phyloP scores from a whole-genome alignment of 345 rosid genomes.

The Populus alba region DNA sequence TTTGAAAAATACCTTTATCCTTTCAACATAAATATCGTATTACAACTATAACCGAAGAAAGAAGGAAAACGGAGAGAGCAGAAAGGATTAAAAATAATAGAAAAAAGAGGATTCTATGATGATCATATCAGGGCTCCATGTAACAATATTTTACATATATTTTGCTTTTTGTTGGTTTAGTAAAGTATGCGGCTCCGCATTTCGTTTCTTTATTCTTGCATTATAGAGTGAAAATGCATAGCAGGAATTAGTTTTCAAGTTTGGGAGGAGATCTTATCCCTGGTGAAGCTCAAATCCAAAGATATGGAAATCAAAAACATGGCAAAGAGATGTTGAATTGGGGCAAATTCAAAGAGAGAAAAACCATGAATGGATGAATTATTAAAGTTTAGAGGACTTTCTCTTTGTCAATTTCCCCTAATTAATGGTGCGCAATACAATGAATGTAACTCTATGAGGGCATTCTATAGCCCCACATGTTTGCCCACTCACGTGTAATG shows the following conservation, averaged over 20 bases:
- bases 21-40: neutral
- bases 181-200: constrained; percentile 1
- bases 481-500: constrained; percentile 9
- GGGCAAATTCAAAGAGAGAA: neutral
- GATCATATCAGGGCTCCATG: neutral
- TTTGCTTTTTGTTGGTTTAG: neutral
- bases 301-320: neutral
- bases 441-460: neutral
- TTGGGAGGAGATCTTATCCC: neutral
- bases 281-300: neutral
- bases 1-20: neutral
- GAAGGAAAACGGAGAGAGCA: neutral
- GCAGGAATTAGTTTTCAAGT: neutral
- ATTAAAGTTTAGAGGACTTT: neutral
- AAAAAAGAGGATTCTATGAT: neutral
- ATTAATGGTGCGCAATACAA: neutral
- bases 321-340: neutral
- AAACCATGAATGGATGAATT: neutral
- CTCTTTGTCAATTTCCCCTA: neutral
- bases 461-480: constrained; percentile 22
- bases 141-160: neutral
- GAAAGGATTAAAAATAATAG: neutral
- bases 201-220: neutral
- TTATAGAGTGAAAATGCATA: neutral
- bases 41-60: neutral